Evolutionary conservation across 2,329 filamentous ascomycete genomes (phyloP), one percentile per base, ranked within the genome.

Genomic region (Cladophialophora exuberans): DNA sequence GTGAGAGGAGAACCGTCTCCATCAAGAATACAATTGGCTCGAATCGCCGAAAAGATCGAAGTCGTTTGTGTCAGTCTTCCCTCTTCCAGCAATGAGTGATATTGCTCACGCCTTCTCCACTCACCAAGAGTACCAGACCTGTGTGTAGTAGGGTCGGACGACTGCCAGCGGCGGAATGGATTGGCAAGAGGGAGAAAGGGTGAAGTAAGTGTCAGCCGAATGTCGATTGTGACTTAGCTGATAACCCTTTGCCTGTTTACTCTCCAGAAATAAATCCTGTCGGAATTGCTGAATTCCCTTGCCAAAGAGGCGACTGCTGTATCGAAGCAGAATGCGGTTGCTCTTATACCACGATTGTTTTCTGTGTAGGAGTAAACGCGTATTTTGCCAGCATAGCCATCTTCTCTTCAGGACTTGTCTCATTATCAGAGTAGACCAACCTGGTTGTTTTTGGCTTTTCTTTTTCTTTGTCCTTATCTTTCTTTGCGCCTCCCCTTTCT

Each of bases 321-420:
- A 30, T 7, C 13, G 7, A 17, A 6, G 18, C 18, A 25, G 28
- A 23, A 26, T 39, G 35, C 39, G 35, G 33, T 41, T 22, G 22
- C 10, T 31, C 39, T 36, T 57, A 63, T 13, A 62, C 62, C 45
- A 59, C 52, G 30, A 62, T 36, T 30, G 57, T 59, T 64, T 68
- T 71, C 51, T 65, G 68, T 63, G 74, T 70, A 65, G 80, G 81
- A 67, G 77, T 76, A 70, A 83, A 88, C 65, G 86, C 84, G 76
- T 95, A 96, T 72, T 84, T 86, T 58, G 88, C 79, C 75, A 94
- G 76, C 68, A 77, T 75, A 23, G 90, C 87, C 89, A 96, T 91
- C 74, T 86, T 90, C 79, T 96, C 92, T 76, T 97, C 92, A 1
- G 90, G 89, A 66, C 89, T 94, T 66, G 85, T 76, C 55, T 88